These are phyloP conservation scores for Oenanthe javanica DNA, from an alignment of 140 eudicot genomes.

Conservation along the genomic window DNA sequence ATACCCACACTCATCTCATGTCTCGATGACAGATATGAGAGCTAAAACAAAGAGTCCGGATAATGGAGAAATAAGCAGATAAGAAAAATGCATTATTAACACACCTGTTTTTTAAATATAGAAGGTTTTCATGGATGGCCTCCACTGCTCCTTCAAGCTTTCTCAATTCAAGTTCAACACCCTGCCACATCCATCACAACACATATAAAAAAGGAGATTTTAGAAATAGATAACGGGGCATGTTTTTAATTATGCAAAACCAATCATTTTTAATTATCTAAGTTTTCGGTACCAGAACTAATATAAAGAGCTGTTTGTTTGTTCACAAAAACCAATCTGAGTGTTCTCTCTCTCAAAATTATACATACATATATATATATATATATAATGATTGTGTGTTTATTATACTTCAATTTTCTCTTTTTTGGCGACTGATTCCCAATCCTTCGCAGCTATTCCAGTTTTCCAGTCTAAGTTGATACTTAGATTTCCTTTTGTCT, in stretches of 20 bases:
- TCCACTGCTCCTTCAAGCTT: constrained; percentile 98
- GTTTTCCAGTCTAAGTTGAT: constrained; percentile 85
- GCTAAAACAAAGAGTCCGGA: too few relatives aligned
- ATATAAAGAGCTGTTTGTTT: too few relatives aligned
- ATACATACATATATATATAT: too few relatives aligned
- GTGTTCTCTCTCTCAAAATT: too few relatives aligned
- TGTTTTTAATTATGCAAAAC: background rate
- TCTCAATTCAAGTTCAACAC: constrained; percentile 87
- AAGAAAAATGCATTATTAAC: background rate
- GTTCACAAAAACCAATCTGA: too few relatives aligned
- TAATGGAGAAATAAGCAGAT: too few relatives aligned
- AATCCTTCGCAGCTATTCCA: constrained; percentile 91
- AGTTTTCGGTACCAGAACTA: background rate
- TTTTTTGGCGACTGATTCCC: constrained; percentile 81
- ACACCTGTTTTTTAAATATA: constrained; percentile 69
- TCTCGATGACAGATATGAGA: too few relatives aligned
- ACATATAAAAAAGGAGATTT: constrained; percentile 12
- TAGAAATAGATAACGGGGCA: background rate
- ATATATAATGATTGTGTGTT: background rate
- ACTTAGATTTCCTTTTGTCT: constrained; percentile 53
- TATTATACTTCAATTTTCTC: constrained; percentile 72
- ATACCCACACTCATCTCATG: too few relatives aligned
- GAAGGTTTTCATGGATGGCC: constrained; percentile 81
- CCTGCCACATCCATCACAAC: constrained; percentile 34
- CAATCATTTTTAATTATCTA: background rate